phyloP scores from a whole-genome alignment of 164 flowering plant species.

The Umbilicus rupestris region DNA sequence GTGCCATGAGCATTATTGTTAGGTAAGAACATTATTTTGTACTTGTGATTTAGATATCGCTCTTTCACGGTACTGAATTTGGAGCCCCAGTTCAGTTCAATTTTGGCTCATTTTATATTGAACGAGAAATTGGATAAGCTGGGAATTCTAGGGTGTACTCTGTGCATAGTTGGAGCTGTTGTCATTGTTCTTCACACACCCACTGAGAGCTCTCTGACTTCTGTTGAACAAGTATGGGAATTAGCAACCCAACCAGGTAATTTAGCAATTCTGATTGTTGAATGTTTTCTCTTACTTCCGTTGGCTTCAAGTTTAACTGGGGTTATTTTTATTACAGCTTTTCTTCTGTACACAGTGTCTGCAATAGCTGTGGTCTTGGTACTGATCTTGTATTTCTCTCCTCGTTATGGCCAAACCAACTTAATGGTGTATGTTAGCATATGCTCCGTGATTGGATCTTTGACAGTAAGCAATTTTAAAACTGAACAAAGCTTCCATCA shows the following conservation, averaged over 20 bases:
- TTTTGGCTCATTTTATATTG: constrained; percentile 6
- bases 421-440: constrained; percentile 72
- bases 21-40: constrained; percentile 4
- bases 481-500: background rate
- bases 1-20: constrained; percentile 15
- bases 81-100: background rate
- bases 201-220: background rate
- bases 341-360: constrained; percentile 68
- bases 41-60: too few relatives aligned
- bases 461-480: constrained; percentile 44
- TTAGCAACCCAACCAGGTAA: constrained; percentile 5
- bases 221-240: constrained; percentile 1
- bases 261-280: background rate
- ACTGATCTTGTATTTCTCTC: constrained; percentile 56
- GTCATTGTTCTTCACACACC: background rate
- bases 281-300: background rate
- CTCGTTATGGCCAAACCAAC: constrained; percentile 81
- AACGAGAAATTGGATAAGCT: constrained; percentile 2
- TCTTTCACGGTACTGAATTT: background rate
- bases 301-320: background rate
- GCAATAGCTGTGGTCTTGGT: constrained; percentile 51
- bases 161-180: background rate
- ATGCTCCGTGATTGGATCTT: constrained; percentile 77
- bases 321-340: constrained; percentile 33
- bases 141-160: background rate